Evolutionary conservation across 495 filamentous ascomycete species (phyloP), one percentile per base, ranked within the genome.

Genomic region (Astrothelium macrocarpum): DNA sequence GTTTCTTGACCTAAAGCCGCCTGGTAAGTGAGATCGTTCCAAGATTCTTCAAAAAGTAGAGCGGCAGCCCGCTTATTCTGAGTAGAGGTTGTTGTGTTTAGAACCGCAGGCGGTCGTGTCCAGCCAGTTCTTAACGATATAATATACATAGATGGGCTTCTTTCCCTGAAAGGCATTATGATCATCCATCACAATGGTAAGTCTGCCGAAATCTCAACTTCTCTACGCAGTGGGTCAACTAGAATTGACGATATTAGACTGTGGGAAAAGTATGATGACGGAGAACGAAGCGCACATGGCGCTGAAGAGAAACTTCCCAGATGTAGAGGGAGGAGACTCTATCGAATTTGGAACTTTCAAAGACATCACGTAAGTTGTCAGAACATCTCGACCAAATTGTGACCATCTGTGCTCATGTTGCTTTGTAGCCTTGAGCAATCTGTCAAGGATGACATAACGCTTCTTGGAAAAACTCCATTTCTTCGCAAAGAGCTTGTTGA

Each of bases 401-500:
- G 7, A 5, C 29, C 16, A 11, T 11, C 34, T 43, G 49, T 32
- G 12, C 62, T 28, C 43, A 18, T 26, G 34, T 36, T 31, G 23
- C 23, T 58, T 14, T 26, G 11, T 59, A 70, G 68, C n/a, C 58
- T 65, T 49, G 60, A 53, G 29, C 62, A 66, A 42, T 65, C 65
- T 11, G 66, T 70, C 61, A 63, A 56, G 23, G 62, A 67, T 43
- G 68, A 70, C 42, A n/a, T 67, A 9, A 26, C 53, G n/a, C 61
- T 63, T 29, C 34, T 70, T n/a, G 64, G 60, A 12, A 36, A 53
- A 10, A 58, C 61, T 28, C 63, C 66, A 18, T 61, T 62, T 7
- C 56, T 70, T 36, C 63, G 66, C 23, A 61, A 59, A 59, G 66
- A 70, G 49, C 61, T 70, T 49, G 58, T 32, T 2, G 63, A 67